These are phyloP conservation scores for Castanea mollissima DNA, from an alignment of 306 rosid species.

Conservation along the genomic window DNA sequence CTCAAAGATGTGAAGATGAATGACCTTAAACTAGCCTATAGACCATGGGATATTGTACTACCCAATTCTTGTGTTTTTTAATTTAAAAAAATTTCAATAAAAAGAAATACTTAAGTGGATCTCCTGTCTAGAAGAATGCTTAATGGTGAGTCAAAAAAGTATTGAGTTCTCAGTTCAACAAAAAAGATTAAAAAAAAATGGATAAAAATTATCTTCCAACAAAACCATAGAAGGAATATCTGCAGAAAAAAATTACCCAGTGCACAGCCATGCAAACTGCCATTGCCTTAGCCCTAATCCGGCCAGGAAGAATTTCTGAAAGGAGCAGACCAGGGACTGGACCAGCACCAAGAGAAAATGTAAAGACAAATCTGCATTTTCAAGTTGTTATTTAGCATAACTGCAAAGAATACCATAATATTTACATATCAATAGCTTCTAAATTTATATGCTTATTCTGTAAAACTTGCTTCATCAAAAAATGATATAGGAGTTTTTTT, in stretches of 20 bases:
- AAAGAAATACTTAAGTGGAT: not conserved
- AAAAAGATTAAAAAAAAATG: not conserved
- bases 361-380: conserved; percentile 61
- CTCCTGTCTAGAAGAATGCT: conserved; percentile 1
- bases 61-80: not conserved
- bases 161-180: not conserved
- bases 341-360: conserved; percentile 76
- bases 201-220: not conserved
- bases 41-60: not conserved
- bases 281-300: conserved; percentile 82
- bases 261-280: conserved; percentile 85
- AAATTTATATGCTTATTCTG: not conserved
- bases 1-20: not conserved
- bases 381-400: conserved; percentile 21
- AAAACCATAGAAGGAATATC: conserved; percentile 15
- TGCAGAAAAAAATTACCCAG: conserved; percentile 53
- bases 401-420: not conserved
- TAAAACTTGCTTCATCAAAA: conserved; percentile 12
- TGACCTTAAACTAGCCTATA: not conserved
- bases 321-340: conserved; percentile 83
- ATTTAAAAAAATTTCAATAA: not conserved
- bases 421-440: conserved; percentile 11
- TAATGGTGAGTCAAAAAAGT: not conserved
- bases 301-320: conserved; percentile 67
- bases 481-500: not conserved